A percentile compares a stretch with the other conserved stretches of the same genome.
phyloP scores from a whole-genome alignment of 1,139 yeast genomes.

The Hyphopichia fennica region DNA sequence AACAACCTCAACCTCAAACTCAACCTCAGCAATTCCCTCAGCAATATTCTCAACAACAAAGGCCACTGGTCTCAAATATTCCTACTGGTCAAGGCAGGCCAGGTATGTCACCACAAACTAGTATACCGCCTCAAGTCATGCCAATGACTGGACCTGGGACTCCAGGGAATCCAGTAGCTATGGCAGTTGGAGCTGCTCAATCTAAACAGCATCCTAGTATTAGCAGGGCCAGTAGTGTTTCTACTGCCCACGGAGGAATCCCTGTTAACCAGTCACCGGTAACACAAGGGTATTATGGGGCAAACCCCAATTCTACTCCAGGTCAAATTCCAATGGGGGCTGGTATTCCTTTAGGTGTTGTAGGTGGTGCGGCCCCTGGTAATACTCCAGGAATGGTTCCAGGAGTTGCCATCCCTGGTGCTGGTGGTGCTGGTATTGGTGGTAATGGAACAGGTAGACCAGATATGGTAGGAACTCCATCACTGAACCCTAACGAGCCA shows the following conservation, averaged over 20 bases:
- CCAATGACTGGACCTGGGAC: conserved; percentile 1
- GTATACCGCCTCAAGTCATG: conserved; percentile 1
- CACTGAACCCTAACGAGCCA: conserved; percentile 6
- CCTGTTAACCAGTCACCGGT: background rate
- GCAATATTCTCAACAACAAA: background rate
- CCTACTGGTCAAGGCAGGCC: background rate
- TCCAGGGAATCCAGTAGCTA: background rate
- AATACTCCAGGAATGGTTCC: background rate
- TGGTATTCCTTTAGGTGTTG: background rate
- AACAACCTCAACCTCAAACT: conserved; percentile 3
- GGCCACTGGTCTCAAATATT: background rate
- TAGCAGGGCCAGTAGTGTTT: conserved; percentile 3
- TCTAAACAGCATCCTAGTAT: conserved; percentile 3
- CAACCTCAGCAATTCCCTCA: background rate
- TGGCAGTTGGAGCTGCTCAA: background rate
- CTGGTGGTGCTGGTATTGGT: background rate
- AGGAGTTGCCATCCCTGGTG: background rate
- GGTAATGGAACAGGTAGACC: background rate
- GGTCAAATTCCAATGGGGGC: background rate
- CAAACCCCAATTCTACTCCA: background rate
- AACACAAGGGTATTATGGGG: background rate
- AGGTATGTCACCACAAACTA: background rate
- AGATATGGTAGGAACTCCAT: background rate
- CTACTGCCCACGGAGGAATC: conserved; percentile 1
- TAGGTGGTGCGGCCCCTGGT: background rate